Percentiles rank a stretch among this genome's conserved stretches.
phyloP scores from a whole-genome alignment of 1,284 basidiomycete genomes.

The Schizophyllum commune region DNA sequence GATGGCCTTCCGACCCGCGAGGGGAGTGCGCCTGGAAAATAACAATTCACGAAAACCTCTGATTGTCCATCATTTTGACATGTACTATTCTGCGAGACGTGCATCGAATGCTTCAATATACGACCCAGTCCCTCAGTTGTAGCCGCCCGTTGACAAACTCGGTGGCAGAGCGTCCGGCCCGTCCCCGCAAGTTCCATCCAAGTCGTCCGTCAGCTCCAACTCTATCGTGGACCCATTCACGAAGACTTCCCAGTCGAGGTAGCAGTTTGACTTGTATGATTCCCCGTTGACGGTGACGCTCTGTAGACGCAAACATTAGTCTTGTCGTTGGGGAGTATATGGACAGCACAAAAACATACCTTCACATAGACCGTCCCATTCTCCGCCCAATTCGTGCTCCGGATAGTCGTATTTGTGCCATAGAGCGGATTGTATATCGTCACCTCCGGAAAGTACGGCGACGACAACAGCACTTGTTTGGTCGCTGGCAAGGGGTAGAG shows the following conservation, averaged over 20 bases:
- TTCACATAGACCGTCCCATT: constrained; percentile 52
- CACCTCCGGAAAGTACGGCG: constrained; percentile 52
- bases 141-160: constrained; percentile 54
- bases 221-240: constrained; percentile 41
- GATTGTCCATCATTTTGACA: no score
- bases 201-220: constrained; percentile 45
- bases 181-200: constrained; percentile 41
- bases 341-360: no score
- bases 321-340: no score
- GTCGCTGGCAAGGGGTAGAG: constrained; percentile 59
- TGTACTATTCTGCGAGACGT: no score
- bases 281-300: constrained; percentile 47
- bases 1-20: no score
- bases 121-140: constrained; percentile 15
- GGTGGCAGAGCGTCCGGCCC: constrained; percentile 42
- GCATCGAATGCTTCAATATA: no score
- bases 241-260: constrained; percentile 56
- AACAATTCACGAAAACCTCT: no score
- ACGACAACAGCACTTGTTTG: constrained; percentile 49
- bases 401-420: constrained; percentile 50
- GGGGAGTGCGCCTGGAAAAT: no score
- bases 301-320: constrained; percentile 21
- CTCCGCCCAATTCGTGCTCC: constrained; percentile 39
- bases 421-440: constrained; percentile 52
- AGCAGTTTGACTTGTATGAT: constrained; percentile 52